Conservation (phyloP, 768 basidiomycete species). For the Panus rudis region DNA sequence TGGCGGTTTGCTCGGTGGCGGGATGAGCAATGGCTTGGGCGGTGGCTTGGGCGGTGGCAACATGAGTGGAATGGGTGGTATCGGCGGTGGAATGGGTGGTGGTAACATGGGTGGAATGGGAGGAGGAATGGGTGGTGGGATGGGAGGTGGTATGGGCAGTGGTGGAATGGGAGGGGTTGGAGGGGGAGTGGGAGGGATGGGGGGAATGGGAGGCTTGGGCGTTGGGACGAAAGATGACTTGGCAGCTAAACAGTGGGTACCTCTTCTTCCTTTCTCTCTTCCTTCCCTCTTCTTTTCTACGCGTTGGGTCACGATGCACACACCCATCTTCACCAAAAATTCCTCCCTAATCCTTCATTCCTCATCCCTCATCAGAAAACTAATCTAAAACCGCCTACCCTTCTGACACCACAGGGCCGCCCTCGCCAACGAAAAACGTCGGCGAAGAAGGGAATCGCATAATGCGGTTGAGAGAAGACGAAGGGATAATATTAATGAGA, state of each 20-base stretch:
- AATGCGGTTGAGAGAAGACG: slow-evolving; percentile 87
- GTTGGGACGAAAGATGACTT: slow-evolving; percentile 26
- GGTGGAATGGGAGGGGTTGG: slow-evolving; percentile 14
- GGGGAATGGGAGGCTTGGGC: slow-evolving; percentile 15
- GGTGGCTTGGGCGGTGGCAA: too few species aligned
- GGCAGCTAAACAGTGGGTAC: slow-evolving; percentile 33
- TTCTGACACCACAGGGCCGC: slow-evolving; percentile 35
- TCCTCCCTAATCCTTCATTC: not conserved
- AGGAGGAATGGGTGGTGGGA: too few species aligned
- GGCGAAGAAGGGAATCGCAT: slow-evolving; percentile 77
- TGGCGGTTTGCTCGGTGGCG: too few species aligned
- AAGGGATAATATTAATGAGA: slow-evolving; percentile 93
- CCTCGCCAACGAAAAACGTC: slow-evolving; percentile 75
- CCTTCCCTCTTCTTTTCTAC: not conserved
- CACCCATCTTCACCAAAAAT: not conserved
- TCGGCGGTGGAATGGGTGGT: too few species aligned
- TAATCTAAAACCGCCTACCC: not conserved
- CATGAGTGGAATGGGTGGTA: too few species aligned
- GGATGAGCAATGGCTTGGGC: too few species aligned
- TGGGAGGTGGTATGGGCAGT: slow-evolving; percentile 19
- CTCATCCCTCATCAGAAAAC: not conserved
- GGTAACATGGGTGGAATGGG: too few species aligned
- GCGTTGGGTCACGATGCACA: not conserved
- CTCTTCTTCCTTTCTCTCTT: slow-evolving; percentile 3
- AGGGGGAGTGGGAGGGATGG: slow-evolving; percentile 29